Evolutionary conservation across 2,329 filamentous ascomycete genomes (phyloP).

Genomic region (Calycina marina): DNA sequence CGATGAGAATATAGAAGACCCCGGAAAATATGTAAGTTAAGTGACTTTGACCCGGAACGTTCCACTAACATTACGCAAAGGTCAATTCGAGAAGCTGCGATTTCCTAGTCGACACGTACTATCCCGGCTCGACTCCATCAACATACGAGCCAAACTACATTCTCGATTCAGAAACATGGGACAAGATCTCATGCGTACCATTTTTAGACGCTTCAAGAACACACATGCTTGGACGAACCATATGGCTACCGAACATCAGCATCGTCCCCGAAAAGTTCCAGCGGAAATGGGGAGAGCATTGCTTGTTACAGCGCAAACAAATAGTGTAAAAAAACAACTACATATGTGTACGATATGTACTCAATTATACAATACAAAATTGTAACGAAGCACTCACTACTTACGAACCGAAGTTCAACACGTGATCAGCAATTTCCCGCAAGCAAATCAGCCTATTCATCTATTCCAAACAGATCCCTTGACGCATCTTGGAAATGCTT

Average conservation of each 20-base stretch:
- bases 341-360: no score
- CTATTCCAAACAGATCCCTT: no score
- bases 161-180: slow-evolving; percentile 61
- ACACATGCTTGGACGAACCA: slow-evolving; percentile 53
- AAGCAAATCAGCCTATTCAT: no score
- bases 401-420: no score
- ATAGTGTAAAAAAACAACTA: no score
- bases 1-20: slow-evolving; percentile 76
- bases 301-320: slow-evolving; percentile 51
- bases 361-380: no score
- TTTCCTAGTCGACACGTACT: slow-evolving; percentile 80
- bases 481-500: no score
- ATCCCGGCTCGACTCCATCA: slow-evolving; percentile 44
- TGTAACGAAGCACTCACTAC: no score
- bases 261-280: slow-evolving; percentile 54
- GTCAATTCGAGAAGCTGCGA: slow-evolving; percentile 58
- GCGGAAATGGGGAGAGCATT: slow-evolving; percentile 80
- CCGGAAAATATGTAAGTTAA: slow-evolving; percentile 63
- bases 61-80: slow-evolving; percentile 22
- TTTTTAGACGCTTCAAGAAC: slow-evolving; percentile 76
- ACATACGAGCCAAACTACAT: slow-evolving; percentile 69
- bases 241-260: slow-evolving; percentile 66
- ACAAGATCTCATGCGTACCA: slow-evolving; percentile 54
- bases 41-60: background rate
- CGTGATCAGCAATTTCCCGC: no score